Conservation (phyloP, 208 protist genomes). For the Vickermania ingenoplastis region DNA sequence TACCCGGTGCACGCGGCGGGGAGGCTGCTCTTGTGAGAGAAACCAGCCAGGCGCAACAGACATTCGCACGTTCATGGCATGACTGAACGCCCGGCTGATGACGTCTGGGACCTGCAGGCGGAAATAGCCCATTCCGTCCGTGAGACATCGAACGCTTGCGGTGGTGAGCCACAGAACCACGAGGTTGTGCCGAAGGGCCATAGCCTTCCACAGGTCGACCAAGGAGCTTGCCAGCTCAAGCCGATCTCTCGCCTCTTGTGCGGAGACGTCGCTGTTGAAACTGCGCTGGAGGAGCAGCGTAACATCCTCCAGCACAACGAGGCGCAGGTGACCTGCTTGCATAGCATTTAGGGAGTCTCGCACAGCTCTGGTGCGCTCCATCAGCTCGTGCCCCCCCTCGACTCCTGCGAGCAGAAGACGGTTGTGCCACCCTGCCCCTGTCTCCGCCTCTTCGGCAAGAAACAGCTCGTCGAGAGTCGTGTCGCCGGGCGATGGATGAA, state of each 20-base stretch:
- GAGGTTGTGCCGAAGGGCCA: slow-evolving; percentile 25
- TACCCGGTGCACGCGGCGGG: neutral
- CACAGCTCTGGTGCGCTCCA: neutral
- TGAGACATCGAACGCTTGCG: neutral
- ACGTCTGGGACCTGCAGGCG: slow-evolving; percentile 1
- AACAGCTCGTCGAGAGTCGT: no score
- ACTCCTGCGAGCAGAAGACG: neutral
- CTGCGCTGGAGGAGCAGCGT: slow-evolving; percentile 29
- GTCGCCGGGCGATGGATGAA: neutral
- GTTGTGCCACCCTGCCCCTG: no score
- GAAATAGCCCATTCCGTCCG: neutral
- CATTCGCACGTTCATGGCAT: slow-evolving; percentile 66
- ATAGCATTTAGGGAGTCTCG: slow-evolving; percentile 1
- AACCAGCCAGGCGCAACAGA: slow-evolving; percentile 9
- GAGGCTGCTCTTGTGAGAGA: slow-evolving; percentile 3
- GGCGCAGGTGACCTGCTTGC: slow-evolving; percentile 6
- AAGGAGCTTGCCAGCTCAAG: slow-evolving; percentile 28
- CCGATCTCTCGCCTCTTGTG: slow-evolving; percentile 25
- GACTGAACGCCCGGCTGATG: slow-evolving; percentile 48
- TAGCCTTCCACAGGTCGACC: slow-evolving; percentile 36
- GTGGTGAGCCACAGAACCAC: slow-evolving; percentile 41
- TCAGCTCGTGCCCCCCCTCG: neutral
- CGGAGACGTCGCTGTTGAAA: slow-evolving; percentile 28
- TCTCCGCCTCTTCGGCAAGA: no score
- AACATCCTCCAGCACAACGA: slow-evolving; percentile 53